Conservation (phyloP, 768 basidiomycete genomes). For the Symmetrospora coprosmae region DNA sequence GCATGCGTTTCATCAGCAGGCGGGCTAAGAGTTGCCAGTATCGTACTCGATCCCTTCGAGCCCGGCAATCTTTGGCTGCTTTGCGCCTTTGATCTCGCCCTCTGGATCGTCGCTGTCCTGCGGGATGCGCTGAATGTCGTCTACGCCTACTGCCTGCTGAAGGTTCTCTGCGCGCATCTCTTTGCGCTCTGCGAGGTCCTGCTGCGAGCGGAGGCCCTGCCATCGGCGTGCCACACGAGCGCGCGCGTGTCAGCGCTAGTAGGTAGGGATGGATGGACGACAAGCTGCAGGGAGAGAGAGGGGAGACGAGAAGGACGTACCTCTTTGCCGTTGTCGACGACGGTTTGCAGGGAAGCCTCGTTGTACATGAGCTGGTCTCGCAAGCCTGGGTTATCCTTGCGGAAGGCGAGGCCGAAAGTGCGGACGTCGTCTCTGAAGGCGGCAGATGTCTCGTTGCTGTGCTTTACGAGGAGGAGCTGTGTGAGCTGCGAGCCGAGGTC, state of each 20-base stretch:
- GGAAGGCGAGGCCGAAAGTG: conserved; percentile 6
- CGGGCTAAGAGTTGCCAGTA: conserved; percentile 10
- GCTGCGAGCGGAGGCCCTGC: conserved; percentile 10
- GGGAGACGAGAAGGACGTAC: too few relatives aligned
- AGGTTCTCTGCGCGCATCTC: conserved; percentile 1
- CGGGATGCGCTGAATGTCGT: background rate
- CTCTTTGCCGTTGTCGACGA: conserved; percentile 19
- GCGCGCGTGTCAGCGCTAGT: too few relatives aligned
- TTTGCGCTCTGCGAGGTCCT: background rate
- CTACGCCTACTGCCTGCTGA: conserved; percentile 1
- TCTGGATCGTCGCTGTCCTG: conserved; percentile 2
- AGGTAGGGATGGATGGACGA: too few relatives aligned
- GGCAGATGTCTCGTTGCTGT: conserved; percentile 68
- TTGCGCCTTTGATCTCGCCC: conserved; percentile 14
- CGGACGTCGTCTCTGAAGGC: conserved; percentile 49
- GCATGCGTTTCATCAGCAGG: too few relatives aligned
- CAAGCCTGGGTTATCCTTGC: conserved; percentile 8
- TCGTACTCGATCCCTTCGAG: conserved; percentile 18
- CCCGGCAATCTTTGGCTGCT: conserved; percentile 10
- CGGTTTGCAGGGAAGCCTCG: conserved; percentile 5
- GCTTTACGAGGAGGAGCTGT: conserved; percentile 33
- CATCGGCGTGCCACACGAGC: too few relatives aligned
- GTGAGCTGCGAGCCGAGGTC: conserved; percentile 49
- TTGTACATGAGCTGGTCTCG: conserved; percentile 18
- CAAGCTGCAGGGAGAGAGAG: too few relatives aligned